Base-by-base conservation (phyloP, 495 filamentous ascomycete species). In the Cryomyces antarcticus region DNA sequence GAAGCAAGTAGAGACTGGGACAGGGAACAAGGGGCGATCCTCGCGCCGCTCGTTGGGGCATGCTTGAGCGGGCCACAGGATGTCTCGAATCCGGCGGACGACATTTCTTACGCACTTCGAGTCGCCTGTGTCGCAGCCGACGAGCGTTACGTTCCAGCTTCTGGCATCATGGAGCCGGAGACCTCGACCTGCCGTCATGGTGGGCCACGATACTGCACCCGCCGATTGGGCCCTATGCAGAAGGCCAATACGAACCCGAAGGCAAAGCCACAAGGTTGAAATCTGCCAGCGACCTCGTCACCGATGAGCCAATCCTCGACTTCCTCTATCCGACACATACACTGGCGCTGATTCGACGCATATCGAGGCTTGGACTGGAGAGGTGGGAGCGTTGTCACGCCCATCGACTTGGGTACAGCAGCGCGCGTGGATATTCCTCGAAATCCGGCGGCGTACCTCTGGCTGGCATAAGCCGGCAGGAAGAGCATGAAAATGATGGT, bases 11-110 rank as follows among this genome's bases (percentile, higher is more conserved):
- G 17, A 24, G 17, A 24, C 17, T 24, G 17, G 17, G 17, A 24
- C 17, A 24, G 17, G 17, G 17, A 24, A 24, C 17, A 24, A 24
- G 1, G 17, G 17, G 17, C 17, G 17, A 24, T 24, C 17, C 17
- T 24, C 33, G 9, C 12, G 9, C 10, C 27, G 9, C n/a, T 39
- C 38, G 43, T 29, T 5, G 44, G 50, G 49, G 49, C 47, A 92
- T 92, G 83, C 78, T 88, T 61, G 82, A 92, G 78, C 78, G 77
- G 59, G 79, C 78, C 43, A 73, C 74, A 46, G 70, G 72, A 65
- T 80, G 73, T 65, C 69, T 86, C 60, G 74, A 86, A 70, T 73
- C 72, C 65, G 80, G 77, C 68, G 73, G 71, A 57, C 57, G 70
- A 60, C 71, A 73, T 57, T 69, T 70, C 62, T 61, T 83, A 49